phyloP scores from a whole-genome alignment of 108 stramenopile genomes.

The Cyclostephanos tholiformis region DNA sequence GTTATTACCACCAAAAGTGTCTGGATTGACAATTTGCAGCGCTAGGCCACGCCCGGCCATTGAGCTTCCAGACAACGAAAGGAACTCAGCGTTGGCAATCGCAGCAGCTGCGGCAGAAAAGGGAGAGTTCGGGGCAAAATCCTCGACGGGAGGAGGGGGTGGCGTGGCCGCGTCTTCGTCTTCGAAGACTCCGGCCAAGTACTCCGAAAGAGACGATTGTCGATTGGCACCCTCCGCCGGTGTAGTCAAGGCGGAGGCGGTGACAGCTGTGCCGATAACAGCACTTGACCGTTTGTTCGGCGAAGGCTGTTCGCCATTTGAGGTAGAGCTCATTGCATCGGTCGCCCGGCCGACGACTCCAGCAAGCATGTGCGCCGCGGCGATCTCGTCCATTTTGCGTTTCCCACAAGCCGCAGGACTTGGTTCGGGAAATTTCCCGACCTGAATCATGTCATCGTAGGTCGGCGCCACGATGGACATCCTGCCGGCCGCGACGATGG shows the following conservation, averaged over 20 bases:
- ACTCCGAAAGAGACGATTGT: not conserved
- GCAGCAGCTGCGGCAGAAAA: slow-evolving; percentile 3
- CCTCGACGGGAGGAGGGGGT: slow-evolving; percentile 10
- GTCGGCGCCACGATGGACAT: slow-evolving; percentile 70
- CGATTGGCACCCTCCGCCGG: not conserved
- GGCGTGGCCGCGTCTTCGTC: slow-evolving; percentile 32
- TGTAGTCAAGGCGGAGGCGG: not conserved
- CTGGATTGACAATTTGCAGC: slow-evolving; percentile 89
- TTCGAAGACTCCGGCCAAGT: slow-evolving; percentile 8
- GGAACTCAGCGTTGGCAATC: not conserved
- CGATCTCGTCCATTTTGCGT: slow-evolving; percentile 84
- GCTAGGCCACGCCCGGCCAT: slow-evolving; percentile 49
- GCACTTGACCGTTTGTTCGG: slow-evolving; percentile 21
- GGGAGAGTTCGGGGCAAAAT: slow-evolving; percentile 9
- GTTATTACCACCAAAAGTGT: slow-evolving; percentile 56
- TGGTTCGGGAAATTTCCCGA: slow-evolving; percentile 78
- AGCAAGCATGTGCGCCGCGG: slow-evolving; percentile 84
- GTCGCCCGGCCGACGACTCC: slow-evolving; percentile 55
- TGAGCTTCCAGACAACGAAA: not conserved
- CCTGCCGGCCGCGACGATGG: slow-evolving; percentile 15
- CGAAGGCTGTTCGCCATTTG: not conserved
- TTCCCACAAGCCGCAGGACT: slow-evolving; percentile 87
- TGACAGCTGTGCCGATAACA: not conserved
- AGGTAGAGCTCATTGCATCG: slow-evolving; percentile 9
- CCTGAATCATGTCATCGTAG: slow-evolving; percentile 49